Evolutionary conservation across 2,329 filamentous ascomycete species (phyloP), one percentile per base, ranked within the genome.

Genomic region (Simplicillium sp.): DNA sequence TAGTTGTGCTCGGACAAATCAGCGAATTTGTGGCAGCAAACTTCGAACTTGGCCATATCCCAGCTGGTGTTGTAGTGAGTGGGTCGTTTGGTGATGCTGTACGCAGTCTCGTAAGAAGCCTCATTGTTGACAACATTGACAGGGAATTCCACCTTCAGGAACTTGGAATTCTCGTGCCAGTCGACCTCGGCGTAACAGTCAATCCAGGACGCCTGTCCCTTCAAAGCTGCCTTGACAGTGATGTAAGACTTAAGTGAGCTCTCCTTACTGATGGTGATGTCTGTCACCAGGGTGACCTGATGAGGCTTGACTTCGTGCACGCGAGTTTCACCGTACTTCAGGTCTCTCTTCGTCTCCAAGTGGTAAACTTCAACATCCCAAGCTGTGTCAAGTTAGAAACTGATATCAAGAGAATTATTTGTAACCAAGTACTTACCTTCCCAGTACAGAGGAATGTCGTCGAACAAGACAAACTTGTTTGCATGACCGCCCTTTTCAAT

Each of bases 361-460:
- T 98, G 92, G 66, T 83, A 98, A 20, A 97, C 89, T 62, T 98
- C 92, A 6, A 97, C 90, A 59, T 98, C 90, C 89, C 90, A 95
- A 3, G 88, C 89, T 25, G 5, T 25, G 20, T 9, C 6, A 25
- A 25, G 20, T 25, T 25, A 25, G 20, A 6, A 25, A 25, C 9
- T 25, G 20, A 25, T 9, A 25, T 9, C 9, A 9, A 9, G 20
- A 25, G 20, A 9, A 9, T n/a, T n/a, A n/a, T n/a, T n/a, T n/a
- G n/a, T n/a, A n/a, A n/a, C n/a, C n/a, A n/a, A n/a, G n/a, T 25
- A 25, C 20, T 25, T 25, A 25, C 20, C 20, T 64, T 96, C 87
- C 89, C 88, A 97, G 67, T 94, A 95, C 17, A 96, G 74, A 16
- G 89, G 89, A 65, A 97, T 96, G 65, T 98, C 92, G 55, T 98